Base-by-base conservation (phyloP, 768 basidiomycete species). In the Boletus sp. region DNA sequence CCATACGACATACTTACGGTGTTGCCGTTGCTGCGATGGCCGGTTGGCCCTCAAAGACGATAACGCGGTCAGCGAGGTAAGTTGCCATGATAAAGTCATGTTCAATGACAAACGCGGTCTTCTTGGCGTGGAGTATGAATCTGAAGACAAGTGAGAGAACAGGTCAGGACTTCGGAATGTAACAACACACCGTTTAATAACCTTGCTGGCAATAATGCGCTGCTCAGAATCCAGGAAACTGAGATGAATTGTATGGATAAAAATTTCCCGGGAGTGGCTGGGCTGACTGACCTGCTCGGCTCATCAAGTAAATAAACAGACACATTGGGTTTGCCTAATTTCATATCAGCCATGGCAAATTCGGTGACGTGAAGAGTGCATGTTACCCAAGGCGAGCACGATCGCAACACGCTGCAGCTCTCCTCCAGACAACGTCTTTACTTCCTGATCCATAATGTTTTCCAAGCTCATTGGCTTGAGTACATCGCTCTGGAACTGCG, bases 51-150 rank as follows among this genome's bases (percentile, higher is more conserved):
- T 90, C 87, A 63, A 93, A 95, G 13, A 95, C 93, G 55, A 96
- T 93, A 64, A 97, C 93, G 43, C 96, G 89, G 70, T 99, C 97
- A 39, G 97, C 96, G 52, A 99, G 89, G 73, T 99, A 98, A 2
- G 96, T 98, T 4, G 96, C 95, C 96, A 98, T 98, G 77, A 98
- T 97, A 73, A 99, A 98, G 78, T 98, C 96, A 84, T 99, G 97
- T 81, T 99, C 97, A 67, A 99, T 98, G 64, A 99, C 83, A 71
- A 99, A 98, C 0, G 97, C 97, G 1, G 95, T 98, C 76, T 95
- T 94, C 79, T 97, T 97, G 14, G 93, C 83, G 67, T 97, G 90
- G 30, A 98, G 84, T 66, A 99, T 92, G 74, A 96, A 98, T 45
- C 88, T 89, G 53, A 8, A 39, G 10, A 21, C 30, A 0, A 23